Conservation (phyloP, 495 filamentous ascomycete species). For the Penicillium tannophilum region DNA sequence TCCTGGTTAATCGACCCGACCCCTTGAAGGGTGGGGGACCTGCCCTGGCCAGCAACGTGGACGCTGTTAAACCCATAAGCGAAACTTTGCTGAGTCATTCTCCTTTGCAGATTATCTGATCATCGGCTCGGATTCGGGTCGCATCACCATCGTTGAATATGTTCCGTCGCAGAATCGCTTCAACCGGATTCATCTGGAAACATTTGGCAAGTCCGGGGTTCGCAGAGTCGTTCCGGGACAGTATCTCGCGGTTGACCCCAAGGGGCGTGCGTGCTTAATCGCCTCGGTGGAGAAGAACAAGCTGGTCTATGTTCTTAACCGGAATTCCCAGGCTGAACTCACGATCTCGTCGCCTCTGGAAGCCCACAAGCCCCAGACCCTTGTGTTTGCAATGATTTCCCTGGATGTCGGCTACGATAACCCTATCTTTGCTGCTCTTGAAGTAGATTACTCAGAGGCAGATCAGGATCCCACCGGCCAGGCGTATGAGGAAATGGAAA, state of each 20-base stretch:
- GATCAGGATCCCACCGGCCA: conserved; percentile 90
- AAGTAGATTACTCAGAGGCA: conserved; percentile 88
- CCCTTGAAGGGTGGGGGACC: conserved; percentile 36
- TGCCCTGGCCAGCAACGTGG: conserved; percentile 48
- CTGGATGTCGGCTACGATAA: conserved; percentile 97
- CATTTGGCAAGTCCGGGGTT: conserved; percentile 96
- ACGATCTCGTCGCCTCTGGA: conserved; percentile 98
- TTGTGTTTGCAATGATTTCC: conserved; percentile 83
- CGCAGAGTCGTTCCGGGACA: conserved; percentile 93
- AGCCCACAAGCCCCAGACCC: conserved; percentile 90
- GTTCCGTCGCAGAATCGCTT: conserved; percentile 84
- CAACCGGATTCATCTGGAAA: conserved; percentile 88
- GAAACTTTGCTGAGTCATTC: conserved; percentile 60
- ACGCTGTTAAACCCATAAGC: conserved; percentile 33
- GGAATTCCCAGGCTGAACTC: conserved; percentile 89
- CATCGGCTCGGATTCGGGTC: conserved; percentile 91
- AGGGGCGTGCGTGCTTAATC: conserved; percentile 91
- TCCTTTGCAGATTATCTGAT: conserved; percentile 83
- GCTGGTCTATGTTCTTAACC: conserved; percentile 97
- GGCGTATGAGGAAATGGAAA: conserved; percentile 80
- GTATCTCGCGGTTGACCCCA: conserved; percentile 91
- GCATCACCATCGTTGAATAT: conserved; percentile 93
- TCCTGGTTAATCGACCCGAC: conserved; percentile 38
- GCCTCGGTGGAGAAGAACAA: conserved; percentile 98
- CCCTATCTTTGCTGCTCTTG: conserved; percentile 90